These are phyloP conservation scores for Ceratobasidium sp. DNA, from an alignment of 1,284 basidiomycete genomes.

Conservation along the genomic window DNA sequence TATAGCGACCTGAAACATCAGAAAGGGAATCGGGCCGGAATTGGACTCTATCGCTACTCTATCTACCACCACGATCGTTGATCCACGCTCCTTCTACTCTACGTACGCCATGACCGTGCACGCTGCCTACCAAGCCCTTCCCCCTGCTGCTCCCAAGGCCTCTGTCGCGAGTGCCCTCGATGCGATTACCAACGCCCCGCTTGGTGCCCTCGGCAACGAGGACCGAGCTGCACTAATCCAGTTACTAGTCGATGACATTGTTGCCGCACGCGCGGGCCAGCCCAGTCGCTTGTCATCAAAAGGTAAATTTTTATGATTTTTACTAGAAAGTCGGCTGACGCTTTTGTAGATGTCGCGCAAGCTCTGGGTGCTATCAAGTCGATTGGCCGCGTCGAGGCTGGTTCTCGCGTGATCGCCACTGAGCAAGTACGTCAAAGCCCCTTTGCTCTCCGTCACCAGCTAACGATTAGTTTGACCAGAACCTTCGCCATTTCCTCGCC, in stretches of 20 bases:
- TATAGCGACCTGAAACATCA: constrained; percentile 35
- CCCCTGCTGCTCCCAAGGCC: constrained; percentile 56
- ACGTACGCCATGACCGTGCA: constrained; percentile 53
- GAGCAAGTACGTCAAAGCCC: constrained; percentile 68
- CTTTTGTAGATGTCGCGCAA: constrained; percentile 66
- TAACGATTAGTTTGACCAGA: constrained; percentile 61
- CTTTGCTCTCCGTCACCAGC: not conserved
- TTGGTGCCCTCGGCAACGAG: constrained; percentile 9
- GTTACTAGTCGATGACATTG: constrained; percentile 30
- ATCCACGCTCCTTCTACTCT: constrained; percentile 27
- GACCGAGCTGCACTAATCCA: constrained; percentile 36
- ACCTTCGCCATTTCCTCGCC: constrained; percentile 56
- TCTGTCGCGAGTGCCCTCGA: constrained; percentile 45
- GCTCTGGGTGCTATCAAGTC: constrained; percentile 82
- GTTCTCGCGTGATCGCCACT: constrained; percentile 74
- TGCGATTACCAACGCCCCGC: constrained; percentile 45
- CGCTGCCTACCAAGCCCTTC: constrained; percentile 60
- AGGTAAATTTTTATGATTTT: not conserved
- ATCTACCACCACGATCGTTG: constrained; percentile 41
- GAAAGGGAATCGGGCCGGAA: constrained; percentile 41
- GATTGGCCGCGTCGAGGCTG: constrained; percentile 78
- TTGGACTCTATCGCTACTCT: constrained; percentile 15
- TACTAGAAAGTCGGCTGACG: not conserved
- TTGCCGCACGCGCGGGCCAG: constrained; percentile 13
- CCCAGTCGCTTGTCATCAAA: constrained; percentile 21